A percentile compares a stretch with the other conserved stretches of the same genome.
Evolutionary conservation across 352 stramenopile species (phyloP).

Genomic region (Globisporangium carolinianum): DNA sequence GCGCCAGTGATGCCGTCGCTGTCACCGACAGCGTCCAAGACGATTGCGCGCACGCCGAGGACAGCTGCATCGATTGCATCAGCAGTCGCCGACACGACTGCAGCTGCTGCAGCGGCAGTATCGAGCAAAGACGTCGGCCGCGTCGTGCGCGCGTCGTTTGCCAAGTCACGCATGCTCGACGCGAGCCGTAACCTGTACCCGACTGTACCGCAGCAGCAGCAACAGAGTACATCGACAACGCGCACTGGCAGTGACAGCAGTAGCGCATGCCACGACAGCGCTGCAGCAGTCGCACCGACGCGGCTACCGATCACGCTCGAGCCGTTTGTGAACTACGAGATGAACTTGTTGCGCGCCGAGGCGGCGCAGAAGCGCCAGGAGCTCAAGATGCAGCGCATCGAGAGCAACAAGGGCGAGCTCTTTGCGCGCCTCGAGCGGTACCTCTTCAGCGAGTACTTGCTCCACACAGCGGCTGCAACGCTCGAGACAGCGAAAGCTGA

Average conservation of each 20-base stretch:
- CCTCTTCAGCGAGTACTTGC: conserved; percentile 72
- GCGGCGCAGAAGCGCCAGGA: conserved; percentile 75
- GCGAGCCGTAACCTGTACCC: conserved; percentile 35
- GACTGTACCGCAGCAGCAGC: conserved; percentile 14
- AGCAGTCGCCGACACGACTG: conserved; percentile 7
- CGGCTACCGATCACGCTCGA: conserved; percentile 70
- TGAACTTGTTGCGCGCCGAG: conserved; percentile 70
- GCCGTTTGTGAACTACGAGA: conserved; percentile 78
- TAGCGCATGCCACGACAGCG: conserved; percentile 7
- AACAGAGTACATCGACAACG: not conserved
- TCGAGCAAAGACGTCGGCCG: conserved; percentile 22
- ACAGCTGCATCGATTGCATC: no score
- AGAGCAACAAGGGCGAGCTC: conserved; percentile 77
- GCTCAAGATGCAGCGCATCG: conserved; percentile 81
- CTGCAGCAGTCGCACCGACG: conserved; percentile 18
- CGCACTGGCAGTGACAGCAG: conserved; percentile 1
- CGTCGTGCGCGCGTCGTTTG: conserved; percentile 38
- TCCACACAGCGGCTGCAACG: conserved; percentile 53
- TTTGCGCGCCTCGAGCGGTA: conserved; percentile 66
- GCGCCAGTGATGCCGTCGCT: conserved; percentile 33
- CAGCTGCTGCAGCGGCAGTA: conserved; percentile 13
- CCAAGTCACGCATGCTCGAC: conserved; percentile 31
- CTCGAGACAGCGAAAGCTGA: conserved; percentile 58
- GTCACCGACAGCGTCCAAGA: conserved; percentile 38
- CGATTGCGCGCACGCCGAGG: conserved; percentile 14